These are phyloP conservation scores for Diplotaxis tenuifolia DNA, from an alignment of 345 rosid genomes.

Conservation along the genomic window DNA sequence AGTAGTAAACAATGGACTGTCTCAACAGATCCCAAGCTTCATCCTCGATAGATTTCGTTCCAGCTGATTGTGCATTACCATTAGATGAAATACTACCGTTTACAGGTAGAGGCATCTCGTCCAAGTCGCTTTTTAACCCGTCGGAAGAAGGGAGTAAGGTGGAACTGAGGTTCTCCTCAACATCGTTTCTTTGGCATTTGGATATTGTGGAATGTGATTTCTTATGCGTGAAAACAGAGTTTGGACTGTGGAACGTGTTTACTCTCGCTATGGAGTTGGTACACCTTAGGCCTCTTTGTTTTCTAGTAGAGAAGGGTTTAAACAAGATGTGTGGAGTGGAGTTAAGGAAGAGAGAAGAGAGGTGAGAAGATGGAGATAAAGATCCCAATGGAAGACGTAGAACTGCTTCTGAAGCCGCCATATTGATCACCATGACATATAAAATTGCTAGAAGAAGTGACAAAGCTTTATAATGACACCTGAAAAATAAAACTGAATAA, in stretches of 20 bases:
- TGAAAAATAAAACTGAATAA: neutral
- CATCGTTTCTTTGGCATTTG: conserved; percentile 56
- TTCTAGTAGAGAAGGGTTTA: conserved; percentile 22
- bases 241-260: neutral
- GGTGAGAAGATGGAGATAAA: conserved; percentile 26
- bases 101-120: conserved; percentile 34
- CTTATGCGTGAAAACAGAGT: conserved; percentile 10
- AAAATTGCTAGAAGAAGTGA: neutral
- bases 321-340: conserved; percentile 29
- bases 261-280: conserved; percentile 7
- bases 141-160: conserved; percentile 40
- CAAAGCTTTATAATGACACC: conserved; percentile 4
- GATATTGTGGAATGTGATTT: conserved; percentile 39
- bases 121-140: conserved; percentile 36
- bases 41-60: conserved; percentile 57
- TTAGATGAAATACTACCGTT: conserved; percentile 38
- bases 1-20: conserved; percentile 71
- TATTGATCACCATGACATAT: neutral
- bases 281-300: conserved; percentile 19
- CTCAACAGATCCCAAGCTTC: conserved; percentile 84
- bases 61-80: conserved; percentile 34
- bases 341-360: conserved; percentile 27
- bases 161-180: conserved; percentile 38
- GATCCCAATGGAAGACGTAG: conserved; percentile 36
- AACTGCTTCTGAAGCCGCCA: conserved; percentile 49